Evolutionary conservation across 108 stramenopile species (phyloP).

Genomic region (Phaeodactylum tricornutum): DNA sequence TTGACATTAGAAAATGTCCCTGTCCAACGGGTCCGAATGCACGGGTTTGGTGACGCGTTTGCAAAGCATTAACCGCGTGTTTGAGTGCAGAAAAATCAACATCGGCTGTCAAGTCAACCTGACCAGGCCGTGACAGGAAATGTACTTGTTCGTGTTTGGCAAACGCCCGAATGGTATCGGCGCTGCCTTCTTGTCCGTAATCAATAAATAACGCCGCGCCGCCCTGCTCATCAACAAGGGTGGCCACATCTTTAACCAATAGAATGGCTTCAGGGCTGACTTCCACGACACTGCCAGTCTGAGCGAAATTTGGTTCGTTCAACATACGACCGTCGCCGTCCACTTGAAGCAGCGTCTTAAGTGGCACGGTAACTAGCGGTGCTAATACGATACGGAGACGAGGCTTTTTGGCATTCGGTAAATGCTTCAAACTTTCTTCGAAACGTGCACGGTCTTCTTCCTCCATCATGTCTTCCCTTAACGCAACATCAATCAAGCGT

Average conservation of each 20-base stretch:
- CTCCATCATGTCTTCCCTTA: conserved; percentile 16
- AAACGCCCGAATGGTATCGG: conserved; percentile 88
- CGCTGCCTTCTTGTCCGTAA: conserved; percentile 87
- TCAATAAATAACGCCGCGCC: conserved; percentile 94
- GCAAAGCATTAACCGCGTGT: conserved; percentile 42
- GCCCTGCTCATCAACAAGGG: conserved; percentile 45
- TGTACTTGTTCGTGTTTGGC: conserved; percentile 77
- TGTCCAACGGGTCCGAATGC: conserved; percentile 86
- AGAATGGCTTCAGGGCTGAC: conserved; percentile 87
- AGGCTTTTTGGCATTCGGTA: conserved; percentile 25
- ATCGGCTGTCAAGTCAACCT: conserved; percentile 93
- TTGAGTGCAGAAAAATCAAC: conserved; percentile 91
- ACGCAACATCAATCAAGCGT: conserved; percentile 83
- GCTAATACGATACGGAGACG: conserved; percentile 77
- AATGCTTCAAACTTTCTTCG: background rate
- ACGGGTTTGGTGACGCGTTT: conserved; percentile 7
- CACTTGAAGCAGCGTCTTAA: conserved; percentile 44
- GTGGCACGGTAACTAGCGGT: conserved; percentile 68
- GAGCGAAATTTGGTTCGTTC: conserved; percentile 14
- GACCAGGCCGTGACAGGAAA: conserved; percentile 78
- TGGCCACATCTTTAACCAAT: conserved; percentile 80
- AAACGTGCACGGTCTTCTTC: conserved; percentile 10
- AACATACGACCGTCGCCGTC: conserved; percentile 21
- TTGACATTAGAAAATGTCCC: conserved; percentile 82
- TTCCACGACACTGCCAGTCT: conserved; percentile 76